phyloP scores from a whole-genome alignment of 1,139 yeast species.

The Magnusiomyces suaveolens region DNA sequence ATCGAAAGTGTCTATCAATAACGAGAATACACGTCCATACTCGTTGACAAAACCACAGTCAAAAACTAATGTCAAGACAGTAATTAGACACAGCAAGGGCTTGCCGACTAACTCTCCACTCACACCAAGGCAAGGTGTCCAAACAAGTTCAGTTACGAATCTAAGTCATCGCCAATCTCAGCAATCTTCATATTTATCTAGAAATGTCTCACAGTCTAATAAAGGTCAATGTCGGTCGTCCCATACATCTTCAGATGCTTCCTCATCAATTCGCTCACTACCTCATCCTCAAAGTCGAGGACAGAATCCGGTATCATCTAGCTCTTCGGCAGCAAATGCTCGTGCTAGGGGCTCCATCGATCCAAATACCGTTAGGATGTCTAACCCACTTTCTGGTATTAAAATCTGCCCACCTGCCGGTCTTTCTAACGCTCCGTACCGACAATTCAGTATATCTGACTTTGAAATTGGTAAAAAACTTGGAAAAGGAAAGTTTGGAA shows the following conservation, averaged over 20 bases:
- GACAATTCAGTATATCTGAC: slow-evolving; percentile 41
- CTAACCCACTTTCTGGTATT: slow-evolving; percentile 26
- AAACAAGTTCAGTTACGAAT: neutral
- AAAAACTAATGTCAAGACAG: neutral
- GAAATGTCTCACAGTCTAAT: neutral
- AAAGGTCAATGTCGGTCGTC: neutral
- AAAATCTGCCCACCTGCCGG: slow-evolving; percentile 9
- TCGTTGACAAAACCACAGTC: slow-evolving; percentile 13
- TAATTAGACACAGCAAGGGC: neutral
- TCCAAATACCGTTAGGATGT: slow-evolving; percentile 20
- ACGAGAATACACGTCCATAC: slow-evolving; percentile 20
- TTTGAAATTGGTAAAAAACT: slow-evolving; percentile 82
- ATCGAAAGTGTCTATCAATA: slow-evolving; percentile 22
- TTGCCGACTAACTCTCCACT: neutral
- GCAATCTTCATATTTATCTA: neutral
- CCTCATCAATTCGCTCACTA: neutral
- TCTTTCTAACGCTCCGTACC: slow-evolving; percentile 6
- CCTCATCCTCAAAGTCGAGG: neutral
- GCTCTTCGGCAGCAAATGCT: slow-evolving; percentile 9
- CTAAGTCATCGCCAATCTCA: neutral
- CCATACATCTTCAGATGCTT: neutral
- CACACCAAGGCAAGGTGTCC: neutral
- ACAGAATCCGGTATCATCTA: slow-evolving; percentile 7
- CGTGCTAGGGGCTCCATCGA: slow-evolving; percentile 14
- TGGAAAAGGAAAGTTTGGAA: slow-evolving; percentile 91